Evolutionary conservation across 805 yeast genomes (phyloP), one percentile per base, ranked within the genome.

Genomic region (Tetrapisispora arboricola): DNA sequence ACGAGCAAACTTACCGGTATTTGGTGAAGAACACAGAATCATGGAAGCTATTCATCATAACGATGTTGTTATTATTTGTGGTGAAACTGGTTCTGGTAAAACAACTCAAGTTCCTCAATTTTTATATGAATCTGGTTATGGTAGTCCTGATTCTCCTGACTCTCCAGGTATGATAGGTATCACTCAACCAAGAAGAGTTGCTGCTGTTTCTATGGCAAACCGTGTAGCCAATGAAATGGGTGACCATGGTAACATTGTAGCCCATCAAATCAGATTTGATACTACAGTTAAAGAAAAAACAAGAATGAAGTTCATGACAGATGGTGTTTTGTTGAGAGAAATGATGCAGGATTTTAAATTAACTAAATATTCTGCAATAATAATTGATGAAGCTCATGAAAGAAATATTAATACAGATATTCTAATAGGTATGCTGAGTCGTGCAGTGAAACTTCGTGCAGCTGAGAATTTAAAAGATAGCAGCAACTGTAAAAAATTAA

Each of bases 21-120:
- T 75, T 47, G 80, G 80, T 6, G 95, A 86, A 60, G 99, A 92
- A 55, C 95, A 85, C 58, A 69, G 78, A 41, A 84, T 92, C 38
- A 86, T 92, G 96, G 99, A 92, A 58, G 95, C 96, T 1, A 75
- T 92, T 38, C 84, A 84, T 57, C 94, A 90, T 54, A 84, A 90
- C 55, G 96, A 88, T 53, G 82, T 90, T 45, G 78, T 88, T 0
- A 80, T 92, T 12, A 71, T 92, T 20, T 90, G 96, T 66, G 98
- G 98, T 70, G 97, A 88, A 53, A 92, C 98, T 1, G 98, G 98
- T 52, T 87, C 96, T 2, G 98, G 98, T 63, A 92, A 92, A 60
- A 92, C 98, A 1, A 92, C 99, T 0, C 99, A 92, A 63, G 88
- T 92, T 5, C 98, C 99, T 0, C 99, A 92, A 58, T 92, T 36